These are phyloP conservation scores for Tephrocybe sp. DNA, from an alignment of 768 basidiomycete genomes.

Conservation along the genomic window DNA sequence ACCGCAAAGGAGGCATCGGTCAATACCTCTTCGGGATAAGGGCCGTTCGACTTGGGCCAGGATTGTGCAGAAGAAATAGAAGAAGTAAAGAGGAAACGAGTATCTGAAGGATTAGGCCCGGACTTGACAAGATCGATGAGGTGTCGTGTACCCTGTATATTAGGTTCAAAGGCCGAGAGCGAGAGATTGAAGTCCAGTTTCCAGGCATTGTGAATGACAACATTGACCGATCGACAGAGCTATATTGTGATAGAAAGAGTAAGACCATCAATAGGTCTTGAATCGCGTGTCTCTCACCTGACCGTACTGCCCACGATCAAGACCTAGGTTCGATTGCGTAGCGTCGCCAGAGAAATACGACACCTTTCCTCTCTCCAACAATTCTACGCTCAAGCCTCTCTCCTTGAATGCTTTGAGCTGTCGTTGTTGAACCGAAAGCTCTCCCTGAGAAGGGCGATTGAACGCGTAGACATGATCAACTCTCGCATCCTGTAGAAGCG, in stretches of 20 bases:
- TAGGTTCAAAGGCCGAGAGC: slow-evolving; percentile 34
- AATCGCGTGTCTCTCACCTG: slow-evolving; percentile 3
- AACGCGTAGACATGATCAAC: slow-evolving; percentile 43
- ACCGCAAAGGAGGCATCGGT: slow-evolving; percentile 22
- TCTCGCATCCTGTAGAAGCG: slow-evolving; percentile 26
- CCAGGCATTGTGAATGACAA: slow-evolving; percentile 38
- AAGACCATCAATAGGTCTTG: background rate
- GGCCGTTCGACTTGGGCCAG: slow-evolving; percentile 19
- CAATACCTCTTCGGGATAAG: slow-evolving; percentile 33
- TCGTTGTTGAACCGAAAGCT: slow-evolving; percentile 7
- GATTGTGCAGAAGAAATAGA: slow-evolving; percentile 27
- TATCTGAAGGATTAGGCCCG: slow-evolving; percentile 14
- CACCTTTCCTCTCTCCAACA: slow-evolving; percentile 15
- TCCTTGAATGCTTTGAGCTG: slow-evolving; percentile 17
- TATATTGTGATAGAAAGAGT: slow-evolving; percentile 10
- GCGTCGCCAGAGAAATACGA: slow-evolving; percentile 17
- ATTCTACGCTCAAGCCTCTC: slow-evolving; percentile 13
- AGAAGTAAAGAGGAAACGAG: slow-evolving; percentile 32
- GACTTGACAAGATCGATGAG: slow-evolving; percentile 29
- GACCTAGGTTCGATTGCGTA: slow-evolving; percentile 8
- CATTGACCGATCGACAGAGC: slow-evolving; percentile 25
- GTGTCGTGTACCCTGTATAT: slow-evolving; percentile 30
- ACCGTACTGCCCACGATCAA: slow-evolving; percentile 8
- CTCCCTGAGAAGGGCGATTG: slow-evolving; percentile 9
- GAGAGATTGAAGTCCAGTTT: slow-evolving; percentile 40